Percentiles rank a stretch among this genome's conserved stretches.
Conservation (phyloP, 2,329 filamentous ascomycete genomes). For the Aspergillus arachidicola region DNA sequence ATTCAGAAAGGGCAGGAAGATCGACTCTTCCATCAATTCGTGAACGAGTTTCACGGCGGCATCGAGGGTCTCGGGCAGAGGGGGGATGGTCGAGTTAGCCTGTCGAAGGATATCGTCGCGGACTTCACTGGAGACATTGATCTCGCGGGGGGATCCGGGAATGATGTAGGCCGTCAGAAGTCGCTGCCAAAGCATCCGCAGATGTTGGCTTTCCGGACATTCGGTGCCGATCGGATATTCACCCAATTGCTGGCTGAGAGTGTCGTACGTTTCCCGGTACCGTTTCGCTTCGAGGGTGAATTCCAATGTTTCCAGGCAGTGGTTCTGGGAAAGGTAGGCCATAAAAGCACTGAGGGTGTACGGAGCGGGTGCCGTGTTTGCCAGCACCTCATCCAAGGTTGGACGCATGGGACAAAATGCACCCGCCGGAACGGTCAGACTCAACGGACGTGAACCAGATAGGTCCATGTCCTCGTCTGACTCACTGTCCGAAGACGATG, state of each 20-base stretch:
- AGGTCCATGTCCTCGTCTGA: constrained; percentile 50
- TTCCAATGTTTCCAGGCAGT: constrained; percentile 93
- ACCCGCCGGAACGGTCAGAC: constrained; percentile 44
- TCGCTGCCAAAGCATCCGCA: constrained; percentile 82
- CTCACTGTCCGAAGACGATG: constrained; percentile 45
- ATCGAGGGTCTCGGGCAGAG: constrained; percentile 77
- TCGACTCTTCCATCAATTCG: constrained; percentile 96
- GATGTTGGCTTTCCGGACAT: constrained; percentile 64
- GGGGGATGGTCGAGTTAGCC: constrained; percentile 59
- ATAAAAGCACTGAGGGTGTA: constrained; percentile 93
- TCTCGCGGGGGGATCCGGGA: constrained; percentile 80
- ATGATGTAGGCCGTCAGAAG: constrained; percentile 88
- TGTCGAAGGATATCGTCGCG: constrained; percentile 76
- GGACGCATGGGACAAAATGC: constrained; percentile 58
- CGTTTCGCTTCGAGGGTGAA: constrained; percentile 93
- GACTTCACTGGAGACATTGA: constrained; percentile 85
- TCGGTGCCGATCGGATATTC: constrained; percentile 53
- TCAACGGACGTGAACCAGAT: constrained; percentile 46
- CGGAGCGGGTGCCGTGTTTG: constrained; percentile 81
- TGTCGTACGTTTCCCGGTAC: constrained; percentile 70
- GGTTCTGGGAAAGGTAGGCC: constrained; percentile 94
- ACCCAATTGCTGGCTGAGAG: constrained; percentile 55
- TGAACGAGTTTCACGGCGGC: constrained; percentile 85
- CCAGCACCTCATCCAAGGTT: constrained; percentile 82
- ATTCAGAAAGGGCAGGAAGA: constrained; percentile 89